Base-by-base conservation (phyloP, 257 asterid species). In the Gentiana macrophylla region DNA sequence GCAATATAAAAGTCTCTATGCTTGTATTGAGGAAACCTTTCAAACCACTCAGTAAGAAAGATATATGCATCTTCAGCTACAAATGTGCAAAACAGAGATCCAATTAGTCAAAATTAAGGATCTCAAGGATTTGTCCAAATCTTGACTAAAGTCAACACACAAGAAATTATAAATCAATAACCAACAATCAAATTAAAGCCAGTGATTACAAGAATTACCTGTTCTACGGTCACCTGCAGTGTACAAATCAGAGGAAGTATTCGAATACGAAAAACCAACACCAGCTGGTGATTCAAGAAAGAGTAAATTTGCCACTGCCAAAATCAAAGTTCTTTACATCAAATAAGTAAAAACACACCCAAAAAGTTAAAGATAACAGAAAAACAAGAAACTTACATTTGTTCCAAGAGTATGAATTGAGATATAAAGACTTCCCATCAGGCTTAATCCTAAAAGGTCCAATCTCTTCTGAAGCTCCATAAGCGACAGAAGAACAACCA, bases 281-380 rank as follows among this genome's bases (percentile, higher is more conserved):
- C 99, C 99, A 60, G 97, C 95, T 3, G 99, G 99, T 3, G 99
- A 92, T 69, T 92, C 99, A 32, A 92, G 77, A 55, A 92, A 92
- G 12, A 92, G 89, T 83, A 92, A 73, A 80, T 92, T 92, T 3
- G 97, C 94, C 94, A 85, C 99, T 92, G 84, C 76, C 59, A 71
- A 33, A 62, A 34, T 61, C 37, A 72, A 62, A 54, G 41, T 61
- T 37, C 7, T 50, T 34, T 15, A 61, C 52, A 15, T 53, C 48
- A 48, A 56, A 24, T 24, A 24, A 24, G 24, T 24, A 32, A 73
- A 49, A 3, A 65, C 54, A 35, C 37, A 34, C 9, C 52, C 12
- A 35, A 36, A 44, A 5, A 4, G 48, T 1, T 43, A 55, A 47
- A 32, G 50, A 37, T 35, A n/a, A 46, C 11, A 59, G 49, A 53